Base-by-base conservation (phyloP, 208 protist genomes). In the Herpetomonas samuelpessoai region DNA sequence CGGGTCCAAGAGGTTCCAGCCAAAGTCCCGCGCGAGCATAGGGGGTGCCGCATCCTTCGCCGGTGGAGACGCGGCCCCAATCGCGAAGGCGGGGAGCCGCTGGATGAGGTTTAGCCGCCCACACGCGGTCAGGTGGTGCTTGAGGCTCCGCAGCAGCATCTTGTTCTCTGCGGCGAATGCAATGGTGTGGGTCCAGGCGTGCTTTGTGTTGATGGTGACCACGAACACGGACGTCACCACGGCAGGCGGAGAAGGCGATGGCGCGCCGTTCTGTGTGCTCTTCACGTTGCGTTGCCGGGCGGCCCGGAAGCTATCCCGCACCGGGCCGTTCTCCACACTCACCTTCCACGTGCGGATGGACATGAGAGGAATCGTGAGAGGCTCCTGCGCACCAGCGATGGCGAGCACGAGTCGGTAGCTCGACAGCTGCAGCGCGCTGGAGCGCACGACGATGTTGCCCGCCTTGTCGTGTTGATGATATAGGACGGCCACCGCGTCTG, bases 1-100 rank as follows among this genome's bases (percentile, higher is more conserved):
- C 6, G 75, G 62, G 28, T 66, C 57, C 14, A 82, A 90, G 22
- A 94, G 22, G 58, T 79, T 87, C 88, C 88, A 94, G n/a, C 88
- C 88, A 48, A 88, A 88, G 58, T 94, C 82, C 2, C 77, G 49
- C 14, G 18, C 57, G 46, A 68, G 57, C 60, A 68, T 71, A n/a
- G 41, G 14, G 26, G 48, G 38, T 10, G 22, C 45, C 38, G 19
- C 45, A 45, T 22, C 21, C 26, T 18, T 48, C 0, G 2, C 45
- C 28, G 39, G 9, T 18, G 35, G 22, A 22, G 41, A 2, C 4
- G n/a, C 12, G 6, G 35, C 52, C 19, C 41, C 41, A 52, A 41
- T 4, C 27, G 12, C 57, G 49, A 91, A 86, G 25, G 85, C 85
- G 6, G 85, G 81, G 49, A 92, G 67, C 12, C 57, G 44, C 35